Base-by-base conservation (phyloP, 129 eudicot species). In the Mikania micrantha region DNA sequence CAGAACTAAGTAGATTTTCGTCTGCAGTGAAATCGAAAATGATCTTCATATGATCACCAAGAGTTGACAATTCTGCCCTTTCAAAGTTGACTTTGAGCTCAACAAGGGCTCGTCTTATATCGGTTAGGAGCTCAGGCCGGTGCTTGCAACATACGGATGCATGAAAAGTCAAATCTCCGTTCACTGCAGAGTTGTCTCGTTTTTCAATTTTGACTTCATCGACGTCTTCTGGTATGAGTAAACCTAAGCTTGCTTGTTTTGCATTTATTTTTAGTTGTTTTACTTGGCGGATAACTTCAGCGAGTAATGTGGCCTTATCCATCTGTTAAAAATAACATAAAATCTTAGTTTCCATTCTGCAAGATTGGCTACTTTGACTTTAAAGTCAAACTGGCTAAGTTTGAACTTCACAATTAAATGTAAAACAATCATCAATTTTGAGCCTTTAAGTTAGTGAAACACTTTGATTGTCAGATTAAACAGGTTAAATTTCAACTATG, bases 271-370 rank as follows among this genome's bases (percentile, higher is more conserved):
- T 76, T 20, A 92, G 73, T 70, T 79, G 83, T 69, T 88, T 85
- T 65, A 92, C 73, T 71, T 88, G 91, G 79, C 44, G 78, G 49
- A 92, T 76, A 35, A 85, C 98, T 82, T 88, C 88, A 20, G 91
- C 87, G 13, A 92, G 88, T 68, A 92, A 78, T 25, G 96, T 78
- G 54, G 98, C 94, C 78, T 92, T 92, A 77, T 92, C 98, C 98
- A 88, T 88, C 98, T 91, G 67, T 44, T 19, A 25, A 78, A 20
- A 6, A 44, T 15, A 65, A 16, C 29, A 25, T 17, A 67, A 13
- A 48, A 58, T 75, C 17, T 45, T 59, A 57, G 63, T 57, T 32
- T 67, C 36, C 34, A 3, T n/a, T 53, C 34, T 40, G 39, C 42
- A 74, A 10, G 19, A 39, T 50, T 70, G 47, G 17, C 17, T 1